Conservation (phyloP, 2,329 filamentous ascomycete genomes). For the Cladophialophora exuberans region DNA sequence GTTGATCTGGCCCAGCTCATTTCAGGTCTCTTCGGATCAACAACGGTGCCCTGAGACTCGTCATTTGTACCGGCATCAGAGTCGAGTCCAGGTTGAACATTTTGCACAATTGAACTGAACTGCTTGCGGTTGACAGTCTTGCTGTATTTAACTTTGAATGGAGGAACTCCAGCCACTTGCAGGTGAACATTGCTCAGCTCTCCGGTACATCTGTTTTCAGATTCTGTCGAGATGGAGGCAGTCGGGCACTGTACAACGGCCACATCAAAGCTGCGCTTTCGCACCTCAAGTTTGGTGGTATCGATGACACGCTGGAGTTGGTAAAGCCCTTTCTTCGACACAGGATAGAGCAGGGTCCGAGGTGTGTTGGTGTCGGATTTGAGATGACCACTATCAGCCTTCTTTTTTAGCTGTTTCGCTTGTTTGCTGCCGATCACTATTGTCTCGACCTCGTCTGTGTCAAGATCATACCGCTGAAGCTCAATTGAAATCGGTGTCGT, state of each 20-base stretch:
- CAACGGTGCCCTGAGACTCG: constrained; percentile 59
- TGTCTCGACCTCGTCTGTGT: constrained; percentile 77
- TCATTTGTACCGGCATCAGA: constrained; percentile 73
- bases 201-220: constrained; percentile 74
- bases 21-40: constrained; percentile 53
- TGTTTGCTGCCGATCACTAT: constrained; percentile 76
- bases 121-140: constrained; percentile 82
- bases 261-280: constrained; percentile 73
- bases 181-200: constrained; percentile 85
- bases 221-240: constrained; percentile 69
- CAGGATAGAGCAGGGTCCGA: constrained; percentile 70
- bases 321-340: constrained; percentile 89
- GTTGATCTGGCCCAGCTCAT: constrained; percentile 79
- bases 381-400: constrained; percentile 63
- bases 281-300: constrained; percentile 91
- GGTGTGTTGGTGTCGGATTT: constrained; percentile 57
- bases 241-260: constrained; percentile 85
- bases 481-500: constrained; percentile 88
- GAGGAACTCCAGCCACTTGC: constrained; percentile 84
- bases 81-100: constrained; percentile 86
- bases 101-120: constrained; percentile 86
- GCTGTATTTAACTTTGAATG: constrained; percentile 90
- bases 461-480: constrained; percentile 81
- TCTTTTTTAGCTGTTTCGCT: constrained; percentile 73
- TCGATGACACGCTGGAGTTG: constrained; percentile 83